Evolutionary conservation across 495 filamentous ascomycete genomes (phyloP), one percentile per base, ranked within the genome.

Genomic region (Lasiosphaeria hispida): DNA sequence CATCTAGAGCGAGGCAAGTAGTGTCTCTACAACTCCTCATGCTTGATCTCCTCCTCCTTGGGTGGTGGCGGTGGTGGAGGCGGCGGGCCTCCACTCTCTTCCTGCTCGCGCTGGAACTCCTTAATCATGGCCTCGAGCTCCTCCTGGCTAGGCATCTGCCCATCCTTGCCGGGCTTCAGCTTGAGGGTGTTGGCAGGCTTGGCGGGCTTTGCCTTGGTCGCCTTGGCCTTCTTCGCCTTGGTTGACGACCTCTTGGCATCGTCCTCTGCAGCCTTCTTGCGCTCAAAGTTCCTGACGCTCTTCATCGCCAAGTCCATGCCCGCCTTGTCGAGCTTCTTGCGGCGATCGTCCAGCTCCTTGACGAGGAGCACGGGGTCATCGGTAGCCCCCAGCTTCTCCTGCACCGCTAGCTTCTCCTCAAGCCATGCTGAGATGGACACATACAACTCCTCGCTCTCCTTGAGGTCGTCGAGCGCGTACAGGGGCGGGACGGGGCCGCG

Each of bases 251-350:
- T 65, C 64, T 80, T 80, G 23, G 23, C 23, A 2, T 30, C 23
- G 23, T 30, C 23, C 23, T 30, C 23, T 30, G 23, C 23, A 5
- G 23, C 23, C 51, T 77, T 80, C 58, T 60, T 67, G 23, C 23
- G 23, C 59, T 82, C 76, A 59, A 79, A 79, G 55, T 83, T 78
- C 47, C 78, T 81, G 62, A 92, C 85, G 64, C 85, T 86, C 79
- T 84, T 87, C 79, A 87, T 80, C 44, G 88, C 76, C 43, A 92
- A 77, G 50, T 89, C 85, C 65, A 88, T 78, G 42, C 88, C 83
- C 5, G 81, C 80, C 49, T 83, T 79, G 65, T 85, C 82, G 19
- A 92, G 72, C 70, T 83, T 77, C 63, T 84, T 79, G 7, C 83
- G 74, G 65, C 82, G 83, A 10, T 81, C 68, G 60, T 70, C 48